Conservation (phyloP, 164 flowering plant genomes). For the Paratinospora sagittata region DNA sequence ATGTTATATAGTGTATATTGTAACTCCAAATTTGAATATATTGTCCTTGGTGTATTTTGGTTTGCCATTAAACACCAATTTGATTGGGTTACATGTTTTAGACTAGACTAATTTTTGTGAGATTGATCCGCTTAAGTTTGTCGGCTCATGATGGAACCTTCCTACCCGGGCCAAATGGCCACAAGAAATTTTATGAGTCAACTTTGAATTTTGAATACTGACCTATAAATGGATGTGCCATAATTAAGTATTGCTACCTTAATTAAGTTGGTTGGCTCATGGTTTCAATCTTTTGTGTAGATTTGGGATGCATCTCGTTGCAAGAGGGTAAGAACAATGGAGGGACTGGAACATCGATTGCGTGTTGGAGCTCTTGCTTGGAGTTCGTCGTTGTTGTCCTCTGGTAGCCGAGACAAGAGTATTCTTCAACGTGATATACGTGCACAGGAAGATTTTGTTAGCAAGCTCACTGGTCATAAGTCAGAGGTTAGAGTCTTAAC, state of each 20-base stretch:
- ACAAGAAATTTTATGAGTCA: background rate
- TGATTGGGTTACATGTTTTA: background rate
- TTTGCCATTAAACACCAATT: background rate
- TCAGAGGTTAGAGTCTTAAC: constrained; percentile 62
- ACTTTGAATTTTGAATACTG: background rate
- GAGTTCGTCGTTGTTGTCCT: constrained; percentile 79
- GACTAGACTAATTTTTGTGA: background rate
- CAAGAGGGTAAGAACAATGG: constrained; percentile 83
- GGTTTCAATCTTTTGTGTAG: constrained; percentile 29
- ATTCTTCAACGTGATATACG: constrained; percentile 93
- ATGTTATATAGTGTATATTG: background rate
- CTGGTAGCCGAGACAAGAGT: constrained; percentile 89
- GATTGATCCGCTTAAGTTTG: background rate
- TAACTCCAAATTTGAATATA: background rate
- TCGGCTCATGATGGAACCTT: background rate
- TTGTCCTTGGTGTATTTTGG: background rate
- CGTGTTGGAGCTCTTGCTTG: constrained; percentile 95
- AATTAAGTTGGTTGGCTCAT: background rate
- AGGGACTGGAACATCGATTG: constrained; percentile 81
- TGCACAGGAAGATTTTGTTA: constrained; percentile 70
- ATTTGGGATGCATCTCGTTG: constrained; percentile 97
- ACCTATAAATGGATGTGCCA: constrained; percentile 1
- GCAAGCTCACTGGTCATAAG: constrained; percentile 85
- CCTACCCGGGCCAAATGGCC: background rate
- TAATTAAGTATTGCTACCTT: background rate